These are phyloP conservation scores for Melaleuca quinquenervia DNA, from an alignment of 345 rosid genomes.

Conservation along the genomic window DNA sequence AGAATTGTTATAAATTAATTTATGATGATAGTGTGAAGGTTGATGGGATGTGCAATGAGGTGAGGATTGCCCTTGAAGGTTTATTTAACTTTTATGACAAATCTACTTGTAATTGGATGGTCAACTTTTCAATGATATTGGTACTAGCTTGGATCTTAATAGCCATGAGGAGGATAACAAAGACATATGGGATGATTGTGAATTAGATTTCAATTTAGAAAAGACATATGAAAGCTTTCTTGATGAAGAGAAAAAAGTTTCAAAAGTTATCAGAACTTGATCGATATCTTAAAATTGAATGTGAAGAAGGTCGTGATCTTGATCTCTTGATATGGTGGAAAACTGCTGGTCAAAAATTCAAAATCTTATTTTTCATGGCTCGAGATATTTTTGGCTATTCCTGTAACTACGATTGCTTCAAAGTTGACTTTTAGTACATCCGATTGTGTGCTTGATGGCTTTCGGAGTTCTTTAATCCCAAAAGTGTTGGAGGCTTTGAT, in stretches of 20 bases:
- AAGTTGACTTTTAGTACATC: neutral
- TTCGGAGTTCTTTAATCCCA: neutral
- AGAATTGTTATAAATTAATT: rapidly evolving
- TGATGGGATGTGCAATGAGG: neutral
- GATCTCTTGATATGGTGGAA: neutral
- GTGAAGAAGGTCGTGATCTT: neutral
- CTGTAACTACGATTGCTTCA: neutral
- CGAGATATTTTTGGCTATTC: neutral
- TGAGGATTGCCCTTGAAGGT: neutral
- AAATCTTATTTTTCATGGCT: neutral
- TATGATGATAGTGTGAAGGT: neutral
- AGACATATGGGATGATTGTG: too few relatives aligned
- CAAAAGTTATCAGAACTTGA: neutral
- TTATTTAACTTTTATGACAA: neutral
- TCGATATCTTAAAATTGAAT: neutral
- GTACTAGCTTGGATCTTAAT: too few relatives aligned
- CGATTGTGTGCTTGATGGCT: neutral
- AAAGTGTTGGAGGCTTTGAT: neutral
- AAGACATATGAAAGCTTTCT: neutral
- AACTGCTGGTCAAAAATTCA: neutral
- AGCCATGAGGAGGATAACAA: too few relatives aligned
- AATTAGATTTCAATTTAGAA: too few relatives aligned
- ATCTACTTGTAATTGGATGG: neutral
- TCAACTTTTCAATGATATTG: too few relatives aligned
- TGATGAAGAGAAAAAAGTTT: neutral